phyloP scores from a whole-genome alignment of 768 basidiomycete genomes.

The Collybia sp. region DNA sequence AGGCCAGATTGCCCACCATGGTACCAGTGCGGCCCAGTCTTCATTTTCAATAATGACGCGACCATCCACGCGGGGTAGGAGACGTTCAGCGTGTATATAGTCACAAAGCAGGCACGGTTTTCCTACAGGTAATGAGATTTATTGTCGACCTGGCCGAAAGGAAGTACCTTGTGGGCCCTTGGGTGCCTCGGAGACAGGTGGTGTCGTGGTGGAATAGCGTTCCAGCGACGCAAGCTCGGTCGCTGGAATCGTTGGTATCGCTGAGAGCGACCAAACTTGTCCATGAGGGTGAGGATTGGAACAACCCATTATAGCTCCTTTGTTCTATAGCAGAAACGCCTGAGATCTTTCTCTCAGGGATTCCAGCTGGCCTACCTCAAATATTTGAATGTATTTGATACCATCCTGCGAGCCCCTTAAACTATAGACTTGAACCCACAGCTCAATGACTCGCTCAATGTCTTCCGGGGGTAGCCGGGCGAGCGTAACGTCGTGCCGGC shows the following conservation, averaged over 20 bases:
- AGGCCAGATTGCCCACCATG: constrained; percentile 97
- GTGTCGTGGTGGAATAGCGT: constrained; percentile 35
- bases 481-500: constrained; percentile 80
- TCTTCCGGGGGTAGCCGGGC: constrained; percentile 56
- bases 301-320: constrained; percentile 93
- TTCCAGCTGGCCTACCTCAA: constrained; percentile 54
- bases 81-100: constrained; percentile 66
- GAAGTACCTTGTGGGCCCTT: constrained; percentile 41
- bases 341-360: too few relatives aligned
- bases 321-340: constrained; percentile 55
- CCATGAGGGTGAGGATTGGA: constrained; percentile 94
- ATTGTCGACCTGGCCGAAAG: not conserved
- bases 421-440: constrained; percentile 69
- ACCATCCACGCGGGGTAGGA: constrained; percentile 32
- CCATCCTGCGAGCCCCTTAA: constrained; percentile 57
- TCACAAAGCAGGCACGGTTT: constrained; percentile 74
- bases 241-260: constrained; percentile 64
- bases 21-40: constrained; percentile 81
- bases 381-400: constrained; percentile 82
- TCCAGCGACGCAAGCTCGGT: constrained; percentile 59
- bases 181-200: constrained; percentile 42
- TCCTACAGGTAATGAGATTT: constrained; percentile 22
- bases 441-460: constrained; percentile 59
- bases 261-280: constrained; percentile 80
- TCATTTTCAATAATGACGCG: constrained; percentile 70